These are phyloP conservation scores for Guyanaporus albipodus DNA, from an alignment of 768 basidiomycete genomes.

Conservation along the genomic window DNA sequence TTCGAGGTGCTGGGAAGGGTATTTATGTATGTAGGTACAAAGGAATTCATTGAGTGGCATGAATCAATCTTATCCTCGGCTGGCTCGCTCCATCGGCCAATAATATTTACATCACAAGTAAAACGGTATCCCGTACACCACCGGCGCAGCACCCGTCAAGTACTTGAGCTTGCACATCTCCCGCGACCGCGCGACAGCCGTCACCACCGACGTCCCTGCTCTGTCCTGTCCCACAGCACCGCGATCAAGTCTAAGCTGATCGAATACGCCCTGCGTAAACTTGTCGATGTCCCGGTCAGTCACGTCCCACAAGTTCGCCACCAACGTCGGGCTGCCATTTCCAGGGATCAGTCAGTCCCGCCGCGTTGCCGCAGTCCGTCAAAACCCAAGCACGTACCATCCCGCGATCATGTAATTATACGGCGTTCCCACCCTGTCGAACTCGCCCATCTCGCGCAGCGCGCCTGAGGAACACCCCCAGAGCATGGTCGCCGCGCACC, in stretches of 20 bases:
- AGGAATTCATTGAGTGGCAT: no score
- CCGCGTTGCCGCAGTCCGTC: background rate
- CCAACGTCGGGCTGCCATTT: slow-evolving; percentile 70
- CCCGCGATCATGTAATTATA: slow-evolving; percentile 96
- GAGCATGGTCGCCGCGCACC: slow-evolving; percentile 93
- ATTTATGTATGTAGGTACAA: no score
- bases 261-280: slow-evolving; percentile 80
- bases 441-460: slow-evolving; percentile 88
- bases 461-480: slow-evolving; percentile 98
- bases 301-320: slow-evolving; percentile 98
- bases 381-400: slow-evolving; percentile 60
- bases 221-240: slow-evolving; percentile 14
- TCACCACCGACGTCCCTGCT: slow-evolving; percentile 48
- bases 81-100: no score
- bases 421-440: slow-evolving; percentile 88
- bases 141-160: slow-evolving; percentile 90
- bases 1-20: no score
- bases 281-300: slow-evolving; percentile 97
- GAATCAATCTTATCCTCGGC: no score
- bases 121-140: slow-evolving; percentile 95
- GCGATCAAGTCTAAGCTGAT: slow-evolving; percentile 54
- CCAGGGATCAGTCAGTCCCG: no score
- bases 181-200: slow-evolving; percentile 77
- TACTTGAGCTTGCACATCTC: slow-evolving; percentile 86
- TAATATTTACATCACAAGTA: slow-evolving; percentile 46